Evolutionary conservation across 2,329 filamentous ascomycete genomes (phyloP).

Genomic region (Orbilia brochopaga): DNA sequence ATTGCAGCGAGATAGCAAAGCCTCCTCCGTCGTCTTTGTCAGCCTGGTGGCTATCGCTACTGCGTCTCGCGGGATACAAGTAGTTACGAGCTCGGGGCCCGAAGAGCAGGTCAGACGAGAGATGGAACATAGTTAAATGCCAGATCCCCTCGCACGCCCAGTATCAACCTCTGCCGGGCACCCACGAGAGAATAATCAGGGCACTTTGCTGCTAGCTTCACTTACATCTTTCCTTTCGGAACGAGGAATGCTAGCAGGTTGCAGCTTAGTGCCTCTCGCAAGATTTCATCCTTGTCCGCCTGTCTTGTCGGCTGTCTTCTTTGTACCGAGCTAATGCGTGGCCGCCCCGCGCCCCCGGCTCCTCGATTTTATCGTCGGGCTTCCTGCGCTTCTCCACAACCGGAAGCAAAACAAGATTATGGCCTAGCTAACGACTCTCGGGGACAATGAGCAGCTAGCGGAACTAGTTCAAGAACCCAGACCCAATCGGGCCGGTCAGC

Average conservation of each 20-base stretch:
- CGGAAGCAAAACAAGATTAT: conserved; percentile 18
- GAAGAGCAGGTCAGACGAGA: conserved; percentile 1
- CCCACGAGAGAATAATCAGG: conserved; percentile 25
- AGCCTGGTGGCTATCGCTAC: background rate
- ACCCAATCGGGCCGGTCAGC: background rate
- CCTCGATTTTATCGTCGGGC: conserved; percentile 9
- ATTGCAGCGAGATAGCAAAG: no score
- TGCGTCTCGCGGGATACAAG: background rate
- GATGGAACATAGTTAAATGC: background rate
- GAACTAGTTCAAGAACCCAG: background rate
- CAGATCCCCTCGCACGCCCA: background rate
- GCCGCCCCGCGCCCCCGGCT: background rate
- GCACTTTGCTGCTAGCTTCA: conserved; percentile 9
- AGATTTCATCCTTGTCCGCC: background rate
- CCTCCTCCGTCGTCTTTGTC: background rate
- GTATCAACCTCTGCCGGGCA: background rate
- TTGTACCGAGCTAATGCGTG: background rate
- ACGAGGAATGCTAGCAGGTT: conserved; percentile 13
- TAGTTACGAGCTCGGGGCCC: conserved; percentile 1
- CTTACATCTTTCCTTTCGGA: conserved; percentile 5
- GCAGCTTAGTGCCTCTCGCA: background rate
- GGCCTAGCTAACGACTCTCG: conserved; percentile 14
- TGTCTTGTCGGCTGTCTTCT: background rate
- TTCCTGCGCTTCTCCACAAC: conserved; percentile 31
- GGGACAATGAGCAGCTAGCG: conserved; percentile 8